Percentiles rank a stretch among this genome's conserved stretches.
Conservation (phyloP, 139 green algal genomes). For the Penium margaritaceum region DNA sequence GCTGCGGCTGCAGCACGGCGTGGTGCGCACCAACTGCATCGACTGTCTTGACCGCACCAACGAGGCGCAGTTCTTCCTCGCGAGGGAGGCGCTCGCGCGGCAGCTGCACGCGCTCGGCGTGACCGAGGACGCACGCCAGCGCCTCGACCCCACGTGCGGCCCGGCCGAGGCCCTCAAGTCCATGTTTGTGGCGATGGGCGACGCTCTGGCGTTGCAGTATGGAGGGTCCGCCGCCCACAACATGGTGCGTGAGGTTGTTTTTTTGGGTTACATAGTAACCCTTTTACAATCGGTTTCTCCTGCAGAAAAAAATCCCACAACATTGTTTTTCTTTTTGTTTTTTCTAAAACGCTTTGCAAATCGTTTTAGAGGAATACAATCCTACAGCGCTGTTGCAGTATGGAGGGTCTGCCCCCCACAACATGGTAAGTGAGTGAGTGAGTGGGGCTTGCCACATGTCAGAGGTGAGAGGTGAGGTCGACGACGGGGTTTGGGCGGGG, state of each 20-base stretch:
- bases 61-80: conserved; percentile 78
- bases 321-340: too few species aligned
- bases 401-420: too few species aligned
- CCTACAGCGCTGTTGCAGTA: too few species aligned
- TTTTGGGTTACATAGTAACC: too few species aligned
- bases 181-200: conserved; percentile 83
- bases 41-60: conserved; percentile 97
- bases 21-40: conserved; percentile 84
- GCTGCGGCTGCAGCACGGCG: conserved; percentile 38
- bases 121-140: conserved; percentile 38
- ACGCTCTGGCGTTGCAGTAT: conserved; percentile 77
- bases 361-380: too few species aligned
- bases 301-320: too few species aligned
- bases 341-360: too few species aligned
- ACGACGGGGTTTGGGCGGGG: too few species aligned
- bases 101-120: conserved; percentile 53
- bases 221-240: conserved; percentile 84
- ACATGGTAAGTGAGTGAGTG: too few species aligned
- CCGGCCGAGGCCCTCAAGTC: conserved; percentile 70
- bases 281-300: too few species aligned
- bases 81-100: conserved; percentile 63
- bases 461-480: too few species aligned
- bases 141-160: conserved; percentile 52
- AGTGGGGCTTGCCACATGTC: too few species aligned
- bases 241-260: conserved; percentile 64